Percentiles rank a stretch among this genome's conserved stretches.
These are phyloP conservation scores for Tylopilus sp. DNA, from an alignment of 1,284 basidiomycete species.

Conservation along the genomic window DNA sequence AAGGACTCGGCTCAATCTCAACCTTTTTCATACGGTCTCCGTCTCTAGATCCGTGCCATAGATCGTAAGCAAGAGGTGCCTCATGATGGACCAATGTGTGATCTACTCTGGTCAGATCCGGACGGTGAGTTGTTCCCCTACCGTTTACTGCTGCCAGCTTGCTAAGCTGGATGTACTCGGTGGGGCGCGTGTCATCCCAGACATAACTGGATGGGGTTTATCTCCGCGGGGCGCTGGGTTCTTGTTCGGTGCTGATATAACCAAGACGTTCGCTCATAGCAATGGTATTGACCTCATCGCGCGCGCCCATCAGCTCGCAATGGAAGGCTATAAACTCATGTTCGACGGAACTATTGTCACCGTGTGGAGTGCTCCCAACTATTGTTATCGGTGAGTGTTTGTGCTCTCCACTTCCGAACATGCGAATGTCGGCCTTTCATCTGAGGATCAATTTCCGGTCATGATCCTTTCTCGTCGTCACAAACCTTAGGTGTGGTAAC, in stretches of 20 bases:
- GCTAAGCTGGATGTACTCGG: constrained; percentile 6
- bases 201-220: constrained; percentile 91
- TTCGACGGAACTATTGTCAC: constrained; percentile 95
- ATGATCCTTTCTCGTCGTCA: constrained; percentile 11
- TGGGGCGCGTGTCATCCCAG: constrained; percentile 34
- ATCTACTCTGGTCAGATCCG: constrained; percentile 97
- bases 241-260: constrained; percentile 91
- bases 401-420: constrained; percentile 13
- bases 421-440: constrained; percentile 23
- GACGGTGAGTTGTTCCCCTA: constrained; percentile 57
- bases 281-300: constrained; percentile 96
- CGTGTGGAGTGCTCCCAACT: constrained; percentile 98
- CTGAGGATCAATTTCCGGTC: constrained; percentile 23
- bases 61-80: constrained; percentile 98
- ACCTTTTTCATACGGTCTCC: constrained; percentile 19
- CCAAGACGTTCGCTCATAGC: constrained; percentile 82
- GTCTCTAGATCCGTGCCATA: constrained; percentile 81
- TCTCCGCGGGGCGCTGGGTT: constrained; percentile 96
- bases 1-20: constrained; percentile 18
- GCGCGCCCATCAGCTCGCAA: constrained; percentile 94
- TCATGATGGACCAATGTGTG: constrained; percentile 99
- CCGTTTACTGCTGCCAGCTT: constrained; percentile 6
- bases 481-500: constrained; percentile 73
- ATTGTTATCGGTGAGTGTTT: constrained; percentile 79
- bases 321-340: constrained; percentile 99